phyloP scores from a whole-genome alignment of 208 protist genomes.

The Trypanosoma boissoni region DNA sequence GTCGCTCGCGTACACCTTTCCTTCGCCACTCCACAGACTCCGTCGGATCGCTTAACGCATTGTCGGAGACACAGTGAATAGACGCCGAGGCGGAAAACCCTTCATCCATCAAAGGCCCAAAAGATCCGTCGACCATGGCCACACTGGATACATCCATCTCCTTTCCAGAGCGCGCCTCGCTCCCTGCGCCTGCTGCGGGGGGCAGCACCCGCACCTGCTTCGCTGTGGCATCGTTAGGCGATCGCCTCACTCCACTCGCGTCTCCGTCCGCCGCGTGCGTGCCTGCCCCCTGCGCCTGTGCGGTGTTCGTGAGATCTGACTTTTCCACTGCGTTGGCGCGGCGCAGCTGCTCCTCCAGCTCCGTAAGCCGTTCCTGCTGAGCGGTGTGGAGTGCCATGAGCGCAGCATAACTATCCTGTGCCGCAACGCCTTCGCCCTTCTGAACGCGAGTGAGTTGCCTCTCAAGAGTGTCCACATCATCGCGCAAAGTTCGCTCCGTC shows the following conservation, averaged over 20 bases:
- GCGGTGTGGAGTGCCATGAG: conserved; percentile 61
- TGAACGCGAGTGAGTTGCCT: conserved; percentile 40
- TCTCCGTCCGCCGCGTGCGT: not conserved
- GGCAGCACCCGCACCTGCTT: too few species aligned
- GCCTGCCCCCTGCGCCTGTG: not conserved
- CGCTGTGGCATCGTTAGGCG: not conserved
- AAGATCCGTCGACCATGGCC: too few species aligned
- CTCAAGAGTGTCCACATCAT: conserved; percentile 43
- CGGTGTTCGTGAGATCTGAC: not conserved
- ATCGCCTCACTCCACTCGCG: not conserved
- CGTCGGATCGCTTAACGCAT: too few species aligned
- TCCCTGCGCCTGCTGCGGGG: too few species aligned
- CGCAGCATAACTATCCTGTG: conserved; percentile 46
- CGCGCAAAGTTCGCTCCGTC: conserved; percentile 31
- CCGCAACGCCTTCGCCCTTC: conserved; percentile 17
- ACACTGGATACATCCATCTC: too few species aligned
- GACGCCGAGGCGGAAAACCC: too few species aligned
- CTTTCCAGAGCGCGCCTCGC: too few species aligned
- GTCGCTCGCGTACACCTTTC: too few species aligned
- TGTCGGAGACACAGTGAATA: too few species aligned
- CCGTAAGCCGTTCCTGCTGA: conserved; percentile 34
- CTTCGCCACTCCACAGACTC: too few species aligned
- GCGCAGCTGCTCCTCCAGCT: conserved; percentile 39
- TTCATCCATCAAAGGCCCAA: too few species aligned
- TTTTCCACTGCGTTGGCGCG: conserved; percentile 10